Evolutionary conservation across 2,329 filamentous ascomycete species (phyloP).

Genomic region (Trichoderma atrobrunneum): DNA sequence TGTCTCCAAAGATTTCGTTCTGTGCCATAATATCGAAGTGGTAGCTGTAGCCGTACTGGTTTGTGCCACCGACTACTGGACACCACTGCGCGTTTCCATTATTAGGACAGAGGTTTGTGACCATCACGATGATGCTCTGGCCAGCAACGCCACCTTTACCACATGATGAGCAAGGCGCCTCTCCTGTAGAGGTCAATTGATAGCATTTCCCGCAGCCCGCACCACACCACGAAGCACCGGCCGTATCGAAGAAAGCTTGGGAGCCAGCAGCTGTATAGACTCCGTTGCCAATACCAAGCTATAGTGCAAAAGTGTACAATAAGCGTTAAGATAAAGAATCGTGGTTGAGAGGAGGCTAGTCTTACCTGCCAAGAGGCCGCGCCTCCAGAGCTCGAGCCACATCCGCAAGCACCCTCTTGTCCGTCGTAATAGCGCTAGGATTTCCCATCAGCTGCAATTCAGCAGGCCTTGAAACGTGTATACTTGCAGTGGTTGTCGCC

Average conservation of each 20-base stretch:
- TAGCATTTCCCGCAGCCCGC: conserved; percentile 12
- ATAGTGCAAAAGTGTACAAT: neutral
- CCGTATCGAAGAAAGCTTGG: conserved; percentile 10
- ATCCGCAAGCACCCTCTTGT: conserved; percentile 7
- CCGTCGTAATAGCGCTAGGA: conserved; percentile 2
- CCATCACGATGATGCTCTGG: conserved; percentile 13
- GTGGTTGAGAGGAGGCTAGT: neutral
- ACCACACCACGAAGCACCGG: conserved; percentile 8
- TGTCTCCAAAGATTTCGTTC: neutral
- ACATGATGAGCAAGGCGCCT: neutral
- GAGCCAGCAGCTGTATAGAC: conserved; percentile 11
- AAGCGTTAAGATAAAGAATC: neutral
- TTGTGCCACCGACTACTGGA: neutral
- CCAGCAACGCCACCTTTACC: conserved; percentile 1
- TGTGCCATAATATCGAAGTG: conserved; percentile 12
- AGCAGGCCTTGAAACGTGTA: neutral
- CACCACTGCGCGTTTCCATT: conserved; percentile 15
- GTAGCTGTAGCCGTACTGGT: conserved; percentile 13
- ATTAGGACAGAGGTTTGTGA: conserved; percentile 9
- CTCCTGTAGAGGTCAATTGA: neutral
- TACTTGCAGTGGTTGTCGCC: conserved; percentile 5
- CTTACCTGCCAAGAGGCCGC: conserved; percentile 5
- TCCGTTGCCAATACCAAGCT: conserved; percentile 3
- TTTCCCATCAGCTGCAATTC: neutral
- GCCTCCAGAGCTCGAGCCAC: conserved; percentile 1